Conservation (phyloP, 2,329 filamentous ascomycete genomes). For the Curvularia spicifera region DNA sequence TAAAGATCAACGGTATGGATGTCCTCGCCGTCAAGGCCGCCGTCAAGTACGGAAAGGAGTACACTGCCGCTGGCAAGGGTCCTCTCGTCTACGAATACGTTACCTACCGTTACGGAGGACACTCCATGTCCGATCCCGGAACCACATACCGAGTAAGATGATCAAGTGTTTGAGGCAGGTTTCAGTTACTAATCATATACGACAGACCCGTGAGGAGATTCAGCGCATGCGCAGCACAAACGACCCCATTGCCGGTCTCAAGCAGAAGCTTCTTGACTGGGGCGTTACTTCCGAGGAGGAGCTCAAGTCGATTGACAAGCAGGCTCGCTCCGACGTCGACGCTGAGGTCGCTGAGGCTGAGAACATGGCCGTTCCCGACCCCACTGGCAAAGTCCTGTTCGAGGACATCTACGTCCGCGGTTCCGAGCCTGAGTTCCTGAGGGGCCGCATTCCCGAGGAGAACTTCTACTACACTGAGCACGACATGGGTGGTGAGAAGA, state of each 20-base stretch:
- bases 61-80: conserved; percentile 80
- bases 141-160: conserved; percentile 82
- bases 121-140: conserved; percentile 99
- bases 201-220: conserved; percentile 90
- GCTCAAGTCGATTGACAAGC: conserved; percentile 95
- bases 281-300: conserved; percentile 88
- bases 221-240: conserved; percentile 99
- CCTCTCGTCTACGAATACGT: conserved; percentile 98
- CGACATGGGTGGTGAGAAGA: conserved; percentile 50
- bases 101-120: conserved; percentile 98
- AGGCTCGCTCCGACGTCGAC: conserved; percentile 83
- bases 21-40: conserved; percentile 97
- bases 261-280: conserved; percentile 98
- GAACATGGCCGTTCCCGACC: conserved; percentile 80
- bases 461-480: conserved; percentile 74
- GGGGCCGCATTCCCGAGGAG: conserved; percentile 88
- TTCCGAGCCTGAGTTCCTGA: conserved; percentile 84
- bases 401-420: conserved; percentile 96
- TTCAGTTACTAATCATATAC: conserved; percentile 23
- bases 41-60: conserved; percentile 91
- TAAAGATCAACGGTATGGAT: conserved; percentile 99
- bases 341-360: conserved; percentile 90
- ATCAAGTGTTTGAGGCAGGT: background rate
- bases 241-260: conserved; percentile 96
- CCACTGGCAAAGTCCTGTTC: conserved; percentile 81